Percentiles rank a stretch among this genome's conserved stretches.
phyloP scores from a whole-genome alignment of 768 basidiomycete genomes.

The Clitopilus hobsonii region DNA sequence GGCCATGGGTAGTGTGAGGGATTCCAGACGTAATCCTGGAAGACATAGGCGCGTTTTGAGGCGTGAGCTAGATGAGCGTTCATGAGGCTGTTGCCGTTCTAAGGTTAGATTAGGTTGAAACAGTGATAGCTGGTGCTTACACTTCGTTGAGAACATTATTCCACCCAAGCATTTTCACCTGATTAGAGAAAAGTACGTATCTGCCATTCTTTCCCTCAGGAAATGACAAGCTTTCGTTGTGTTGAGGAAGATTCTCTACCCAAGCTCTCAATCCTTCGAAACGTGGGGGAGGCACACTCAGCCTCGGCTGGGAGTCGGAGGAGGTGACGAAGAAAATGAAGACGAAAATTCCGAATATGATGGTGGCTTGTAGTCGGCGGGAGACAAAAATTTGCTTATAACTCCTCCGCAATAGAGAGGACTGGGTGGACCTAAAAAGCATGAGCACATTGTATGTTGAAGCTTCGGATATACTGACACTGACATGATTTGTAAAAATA shows the following conservation, averaged over 20 bases:
- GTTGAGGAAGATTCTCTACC: slow-evolving; percentile 35
- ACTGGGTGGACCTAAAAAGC: too few species aligned
- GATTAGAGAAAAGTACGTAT: slow-evolving; percentile 32
- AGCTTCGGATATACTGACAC: too few species aligned
- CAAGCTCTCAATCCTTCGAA: slow-evolving; percentile 23
- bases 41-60: slow-evolving; percentile 47
- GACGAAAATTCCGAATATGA: too few species aligned
- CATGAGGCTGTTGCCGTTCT: slow-evolving; percentile 35
- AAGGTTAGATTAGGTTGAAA: neutral
- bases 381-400: too few species aligned
- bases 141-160: slow-evolving; percentile 41
- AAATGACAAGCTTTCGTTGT: slow-evolving; percentile 28
- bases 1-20: slow-evolving; percentile 39
- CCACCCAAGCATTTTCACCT: slow-evolving; percentile 32
- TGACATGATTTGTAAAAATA: too few species aligned
- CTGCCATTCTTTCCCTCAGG: slow-evolving; percentile 34
- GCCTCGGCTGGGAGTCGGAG: slow-evolving; percentile 5
- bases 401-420: too few species aligned
- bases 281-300: slow-evolving; percentile 21
- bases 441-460: too few species aligned
- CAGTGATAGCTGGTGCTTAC: slow-evolving; percentile 17
- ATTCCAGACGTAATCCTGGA: slow-evolving; percentile 40
- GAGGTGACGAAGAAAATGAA: too few species aligned
- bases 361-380: too few species aligned
- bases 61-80: slow-evolving; percentile 44